Evolutionary conservation across 225 moss, liverwort and hornwort genomes (phyloP).

Genomic region (Polytrichum formosum): DNA sequence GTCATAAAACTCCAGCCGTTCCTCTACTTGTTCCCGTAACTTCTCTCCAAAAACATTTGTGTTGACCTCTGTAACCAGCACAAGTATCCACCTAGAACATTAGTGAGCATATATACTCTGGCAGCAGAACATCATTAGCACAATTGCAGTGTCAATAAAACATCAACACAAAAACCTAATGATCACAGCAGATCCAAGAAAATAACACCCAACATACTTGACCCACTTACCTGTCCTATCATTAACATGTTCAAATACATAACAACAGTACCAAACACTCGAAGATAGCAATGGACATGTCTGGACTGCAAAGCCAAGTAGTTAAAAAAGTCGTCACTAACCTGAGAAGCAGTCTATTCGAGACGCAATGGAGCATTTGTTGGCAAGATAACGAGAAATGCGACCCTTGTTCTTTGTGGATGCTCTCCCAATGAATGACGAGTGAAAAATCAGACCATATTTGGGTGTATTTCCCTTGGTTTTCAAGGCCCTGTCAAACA

Average conservation of each 20-base stretch:
- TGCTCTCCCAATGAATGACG: conserved; percentile 89
- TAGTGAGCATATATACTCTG: too few species aligned
- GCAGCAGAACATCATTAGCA: too few species aligned
- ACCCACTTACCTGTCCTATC: too few species aligned
- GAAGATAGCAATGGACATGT: too few species aligned
- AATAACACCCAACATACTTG: too few species aligned
- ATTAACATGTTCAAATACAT: too few species aligned
- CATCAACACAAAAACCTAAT: too few species aligned
- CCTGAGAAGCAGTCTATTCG: conserved; percentile 97
- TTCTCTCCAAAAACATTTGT: conserved; percentile 85
- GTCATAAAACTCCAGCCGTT: conserved; percentile 90
- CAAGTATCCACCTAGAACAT: not conserved
- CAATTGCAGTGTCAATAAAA: too few species aligned
- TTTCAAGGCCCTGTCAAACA: conserved; percentile 73
- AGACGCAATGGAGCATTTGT: conserved; percentile 96
- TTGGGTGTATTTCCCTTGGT: conserved; percentile 96
- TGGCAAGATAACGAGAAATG: conserved; percentile 92
- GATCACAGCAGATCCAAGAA: too few species aligned
- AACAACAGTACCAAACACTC: too few species aligned
- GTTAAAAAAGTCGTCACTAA: conserved; percentile 1
- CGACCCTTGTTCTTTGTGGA: conserved; percentile 83
- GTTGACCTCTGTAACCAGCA: conserved; percentile 45
- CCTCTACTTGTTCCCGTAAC: conserved; percentile 91
- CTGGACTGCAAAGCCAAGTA: too few species aligned
- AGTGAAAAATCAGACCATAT: conserved; percentile 92